Evolutionary conservation across 805 yeast genomes (phyloP).

Genomic region (Yarrowia sp.): DNA sequence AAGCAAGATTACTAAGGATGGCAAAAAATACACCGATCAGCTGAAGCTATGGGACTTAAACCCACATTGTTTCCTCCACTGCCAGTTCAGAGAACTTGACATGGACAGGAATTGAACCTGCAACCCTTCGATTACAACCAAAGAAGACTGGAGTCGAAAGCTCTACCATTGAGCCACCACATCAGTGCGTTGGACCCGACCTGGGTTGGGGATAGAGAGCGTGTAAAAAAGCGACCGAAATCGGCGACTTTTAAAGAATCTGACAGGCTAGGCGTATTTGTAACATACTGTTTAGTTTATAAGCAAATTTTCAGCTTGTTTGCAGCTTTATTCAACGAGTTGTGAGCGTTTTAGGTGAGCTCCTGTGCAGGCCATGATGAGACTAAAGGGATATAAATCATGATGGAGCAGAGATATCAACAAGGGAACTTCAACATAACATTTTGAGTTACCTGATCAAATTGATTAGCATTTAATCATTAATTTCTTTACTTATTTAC

Average conservation of each 20-base stretch:
- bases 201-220: background rate
- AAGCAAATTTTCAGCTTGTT: background rate
- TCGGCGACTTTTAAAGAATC: background rate
- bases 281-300: too few species aligned
- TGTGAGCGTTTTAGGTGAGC: background rate
- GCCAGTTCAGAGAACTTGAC: conserved; percentile 51
- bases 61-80: conserved; percentile 25
- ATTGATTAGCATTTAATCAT: too few species aligned
- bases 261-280: too few species aligned
- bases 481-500: too few species aligned
- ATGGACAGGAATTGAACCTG: conserved; percentile 85
- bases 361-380: background rate
- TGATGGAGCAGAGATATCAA: too few species aligned
- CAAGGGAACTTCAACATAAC: too few species aligned
- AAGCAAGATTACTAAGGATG: background rate
- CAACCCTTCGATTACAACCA: conserved; percentile 68
- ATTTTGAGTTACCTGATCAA: too few species aligned
- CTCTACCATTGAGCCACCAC: conserved; percentile 80
- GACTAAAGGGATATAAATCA: too few species aligned
- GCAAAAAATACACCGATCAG: conserved; percentile 23
- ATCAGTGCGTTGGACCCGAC: conserved; percentile 16
- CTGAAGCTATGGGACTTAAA: conserved; percentile 24
- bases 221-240: background rate
- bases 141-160: conserved; percentile 68
- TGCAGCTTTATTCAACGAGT: background rate